Base-by-base conservation (phyloP, 2,329 filamentous ascomycete species). In the Coniochaeta sp. region DNA sequence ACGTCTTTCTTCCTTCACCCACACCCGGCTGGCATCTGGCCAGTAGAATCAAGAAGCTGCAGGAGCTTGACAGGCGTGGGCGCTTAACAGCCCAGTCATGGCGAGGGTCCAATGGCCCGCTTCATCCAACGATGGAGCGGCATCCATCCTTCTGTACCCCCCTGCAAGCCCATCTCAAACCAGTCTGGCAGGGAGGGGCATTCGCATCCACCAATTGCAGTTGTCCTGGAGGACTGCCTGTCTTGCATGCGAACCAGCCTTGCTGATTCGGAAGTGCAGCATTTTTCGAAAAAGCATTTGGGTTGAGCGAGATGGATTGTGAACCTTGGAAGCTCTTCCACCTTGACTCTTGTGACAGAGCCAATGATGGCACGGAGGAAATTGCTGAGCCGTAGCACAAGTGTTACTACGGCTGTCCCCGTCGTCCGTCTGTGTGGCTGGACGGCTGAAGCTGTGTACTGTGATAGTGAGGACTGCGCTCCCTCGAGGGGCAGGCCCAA, bases 11-110 rank as follows among this genome's bases (percentile, higher is more conserved):
- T 62, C 57, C 50, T 31, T 63, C 58, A 38, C 59, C 62, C 59
- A 59, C 57, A 59, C 58, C 58, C 8, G 47, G 58, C 58, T 55
- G 40, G 55, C 43, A 59, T 61, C 61, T 62, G 63, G 64, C 73
- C 73, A 76, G 70, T 75, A 66, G 65, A 62, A 71, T 47, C 58
- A 67, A 68, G 62, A 63, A 75, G 74, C 76, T 79, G 79, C 79
- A 76, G 11, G 73, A 71, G 72, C 69, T 68, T 71, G 76, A 78
- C 79, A 81, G 77, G 76, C 76, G 72, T 78, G 77, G 79, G 82
- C 82, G 82, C 81, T 84, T 84, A 84, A 74, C 69, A 71, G 69
- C 71, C 47, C 47, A 52, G 47, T 62, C 56, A 58, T 58, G 57
- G 34, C 56, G 57, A 59, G 57, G 44, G 64, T 62, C 54, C 54